phyloP scores from a whole-genome alignment of 441 rosid species.

The Euphorbia corollata region DNA sequence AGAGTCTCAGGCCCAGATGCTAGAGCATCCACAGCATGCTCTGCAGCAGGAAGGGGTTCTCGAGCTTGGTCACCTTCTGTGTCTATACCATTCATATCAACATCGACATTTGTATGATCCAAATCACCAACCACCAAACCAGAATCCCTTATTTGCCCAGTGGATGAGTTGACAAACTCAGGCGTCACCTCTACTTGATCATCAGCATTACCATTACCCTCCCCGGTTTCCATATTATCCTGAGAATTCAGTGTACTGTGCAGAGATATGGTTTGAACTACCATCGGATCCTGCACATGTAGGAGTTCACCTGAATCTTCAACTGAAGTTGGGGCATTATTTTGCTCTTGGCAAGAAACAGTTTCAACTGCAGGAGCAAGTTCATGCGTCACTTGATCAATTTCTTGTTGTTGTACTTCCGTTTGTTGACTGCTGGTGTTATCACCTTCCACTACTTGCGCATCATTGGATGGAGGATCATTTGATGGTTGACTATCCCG shows the following conservation, averaged over 20 bases:
- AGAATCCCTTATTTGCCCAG: constrained; percentile 27
- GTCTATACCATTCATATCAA: constrained; percentile 68
- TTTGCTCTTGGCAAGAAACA: constrained; percentile 33
- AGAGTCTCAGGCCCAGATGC: constrained; percentile 37
- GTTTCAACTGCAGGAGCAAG: constrained; percentile 34
- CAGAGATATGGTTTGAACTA: constrained; percentile 48
- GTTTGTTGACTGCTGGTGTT: constrained; percentile 40
- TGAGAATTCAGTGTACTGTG: constrained; percentile 45
- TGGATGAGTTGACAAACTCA: constrained; percentile 40
- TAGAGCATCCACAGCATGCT: constrained; percentile 32
- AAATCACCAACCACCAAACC: constrained; percentile 33
- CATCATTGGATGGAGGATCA: constrained; percentile 41
- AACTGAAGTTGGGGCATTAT: constrained; percentile 22
- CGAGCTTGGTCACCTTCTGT: constrained; percentile 53
- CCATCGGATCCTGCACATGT: constrained; percentile 40
- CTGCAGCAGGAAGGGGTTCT: constrained; percentile 38
- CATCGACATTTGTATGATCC: constrained; percentile 49
- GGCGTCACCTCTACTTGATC: constrained; percentile 38
- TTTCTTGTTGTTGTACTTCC: constrained; percentile 48
- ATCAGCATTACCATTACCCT: constrained; percentile 40
- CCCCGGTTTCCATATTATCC: constrained; percentile 77
- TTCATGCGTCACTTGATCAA: constrained; percentile 29
- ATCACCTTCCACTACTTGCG: constrained; percentile 42
- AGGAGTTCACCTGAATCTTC: constrained; percentile 30
- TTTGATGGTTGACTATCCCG: constrained; percentile 54